phyloP scores from a whole-genome alignment of 805 yeast genomes.

The Ogataea dorogensis region DNA sequence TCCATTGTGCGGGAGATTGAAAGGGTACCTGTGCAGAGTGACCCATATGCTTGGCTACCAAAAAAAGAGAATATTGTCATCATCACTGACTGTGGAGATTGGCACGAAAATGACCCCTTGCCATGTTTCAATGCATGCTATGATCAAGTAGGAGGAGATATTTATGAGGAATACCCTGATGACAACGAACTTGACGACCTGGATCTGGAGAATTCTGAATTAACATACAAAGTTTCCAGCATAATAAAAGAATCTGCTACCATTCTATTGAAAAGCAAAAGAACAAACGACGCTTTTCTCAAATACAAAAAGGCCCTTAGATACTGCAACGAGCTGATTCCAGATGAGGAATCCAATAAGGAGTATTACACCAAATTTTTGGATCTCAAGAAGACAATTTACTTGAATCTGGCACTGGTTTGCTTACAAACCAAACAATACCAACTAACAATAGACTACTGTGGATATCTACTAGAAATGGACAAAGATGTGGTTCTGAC shows the following conservation, averaged over 20 bases:
- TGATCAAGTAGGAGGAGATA: constrained; percentile 62
- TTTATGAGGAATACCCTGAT: constrained; percentile 75
- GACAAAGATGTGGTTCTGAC: constrained; percentile 29
- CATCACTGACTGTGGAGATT: constrained; percentile 60
- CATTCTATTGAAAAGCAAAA: constrained; percentile 52
- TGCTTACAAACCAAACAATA: constrained; percentile 49
- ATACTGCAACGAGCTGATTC: constrained; percentile 69
- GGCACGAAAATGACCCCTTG: constrained; percentile 50
- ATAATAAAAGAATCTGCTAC: constrained; percentile 70
- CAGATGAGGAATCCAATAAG: constrained; percentile 64
- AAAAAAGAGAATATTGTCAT: constrained; percentile 40
- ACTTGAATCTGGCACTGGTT: constrained; percentile 58
- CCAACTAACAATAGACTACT: constrained; percentile 50
- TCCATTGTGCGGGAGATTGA: constrained; percentile 69
- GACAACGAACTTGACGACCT: constrained; percentile 66
- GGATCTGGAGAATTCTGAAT: constrained; percentile 43
- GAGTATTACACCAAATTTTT: constrained; percentile 49
- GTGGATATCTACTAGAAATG: constrained; percentile 56
- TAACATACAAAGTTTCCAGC: constrained; percentile 48
- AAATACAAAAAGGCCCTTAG: constrained; percentile 67
- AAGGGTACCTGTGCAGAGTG: constrained; percentile 42
- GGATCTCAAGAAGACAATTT: constrained; percentile 48
- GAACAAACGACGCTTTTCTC: constrained; percentile 49
- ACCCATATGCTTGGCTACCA: constrained; percentile 33
- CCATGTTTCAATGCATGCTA: constrained; percentile 67